Evolutionary conservation across 495 filamentous ascomycete species (phyloP).

Genomic region (Hypoxylon trugodes): DNA sequence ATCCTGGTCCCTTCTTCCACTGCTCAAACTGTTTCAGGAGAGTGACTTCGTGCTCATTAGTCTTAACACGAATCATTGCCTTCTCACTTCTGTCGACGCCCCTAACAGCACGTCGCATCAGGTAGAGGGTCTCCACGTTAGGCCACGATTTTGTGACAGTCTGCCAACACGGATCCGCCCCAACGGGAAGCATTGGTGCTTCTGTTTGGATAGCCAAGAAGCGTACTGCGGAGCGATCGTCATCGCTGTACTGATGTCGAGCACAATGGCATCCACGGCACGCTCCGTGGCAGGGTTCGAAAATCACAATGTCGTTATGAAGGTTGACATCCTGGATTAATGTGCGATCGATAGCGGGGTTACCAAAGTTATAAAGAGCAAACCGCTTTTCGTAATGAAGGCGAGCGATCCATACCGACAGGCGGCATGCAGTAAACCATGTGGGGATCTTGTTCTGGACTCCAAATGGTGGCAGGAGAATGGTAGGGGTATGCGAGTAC

Average conservation of each 20-base stretch:
- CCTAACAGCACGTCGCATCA: slow-evolving; percentile 40
- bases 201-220: slow-evolving; percentile 41
- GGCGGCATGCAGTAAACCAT: slow-evolving; percentile 38
- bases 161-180: slow-evolving; percentile 37
- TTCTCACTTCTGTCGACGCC: slow-evolving; percentile 34
- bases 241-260: slow-evolving; percentile 36
- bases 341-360: not conserved
- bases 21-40: slow-evolving; percentile 30
- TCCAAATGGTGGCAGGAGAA: slow-evolving; percentile 1
- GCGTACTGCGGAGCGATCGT: slow-evolving; percentile 34
- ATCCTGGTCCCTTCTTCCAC: slow-evolving; percentile 37
- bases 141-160: slow-evolving; percentile 40
- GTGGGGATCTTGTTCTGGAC: slow-evolving; percentile 31
- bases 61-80: slow-evolving; percentile 42
- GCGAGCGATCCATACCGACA: slow-evolving; percentile 26
- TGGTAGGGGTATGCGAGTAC: not conserved
- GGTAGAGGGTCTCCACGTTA: slow-evolving; percentile 41
- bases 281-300: slow-evolving; percentile 42
- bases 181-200: slow-evolving; percentile 10
- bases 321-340: slow-evolving; percentile 31
- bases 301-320: slow-evolving; percentile 38
- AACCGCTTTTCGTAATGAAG: slow-evolving; percentile 34
- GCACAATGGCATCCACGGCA: slow-evolving; percentile 44
- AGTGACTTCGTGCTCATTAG: slow-evolving; percentile 16
- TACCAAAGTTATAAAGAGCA: not conserved